Evolutionary conservation across 2,329 filamentous ascomycete species (phyloP).

Genomic region (Rugonectria rugulosa): DNA sequence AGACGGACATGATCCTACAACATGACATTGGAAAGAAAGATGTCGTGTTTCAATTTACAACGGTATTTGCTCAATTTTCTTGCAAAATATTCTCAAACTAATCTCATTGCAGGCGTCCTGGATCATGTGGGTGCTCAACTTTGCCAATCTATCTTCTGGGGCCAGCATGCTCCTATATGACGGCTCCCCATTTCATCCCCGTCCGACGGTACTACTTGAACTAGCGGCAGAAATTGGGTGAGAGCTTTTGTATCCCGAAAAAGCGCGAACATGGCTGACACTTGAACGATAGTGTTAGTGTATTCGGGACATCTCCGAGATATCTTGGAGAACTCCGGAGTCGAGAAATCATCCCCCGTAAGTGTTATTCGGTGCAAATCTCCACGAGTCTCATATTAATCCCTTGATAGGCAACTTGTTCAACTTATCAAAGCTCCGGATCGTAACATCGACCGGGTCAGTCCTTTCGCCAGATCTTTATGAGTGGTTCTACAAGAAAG

Average conservation of each 20-base stretch:
- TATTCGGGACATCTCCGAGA: conserved; percentile 15
- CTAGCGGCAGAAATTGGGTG: conserved; percentile 15
- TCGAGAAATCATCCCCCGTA: conserved; percentile 6
- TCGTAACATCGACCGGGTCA: conserved; percentile 14
- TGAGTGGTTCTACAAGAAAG: conserved; percentile 13
- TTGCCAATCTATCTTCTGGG: conserved; percentile 10
- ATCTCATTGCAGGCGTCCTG: conserved; percentile 5
- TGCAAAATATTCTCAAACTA: not conserved
- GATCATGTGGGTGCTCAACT: conserved; percentile 24
- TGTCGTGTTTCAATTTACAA: conserved; percentile 19
- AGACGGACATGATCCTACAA: conserved; percentile 18
- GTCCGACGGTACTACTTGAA: conserved; percentile 6
- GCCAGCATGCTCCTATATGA: conserved; percentile 16
- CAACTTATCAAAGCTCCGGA: not conserved
- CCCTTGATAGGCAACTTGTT: not conserved
- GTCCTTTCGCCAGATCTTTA: conserved; percentile 4
- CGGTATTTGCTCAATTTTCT: not conserved
- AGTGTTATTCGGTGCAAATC: not conserved
- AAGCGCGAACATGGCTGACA: not conserved
- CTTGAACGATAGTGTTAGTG: not conserved
- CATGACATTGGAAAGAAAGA: conserved; percentile 12
- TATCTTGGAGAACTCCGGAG: conserved; percentile 8
- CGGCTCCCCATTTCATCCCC: conserved; percentile 19
- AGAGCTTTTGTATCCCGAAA: too few relatives aligned
- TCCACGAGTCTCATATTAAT: not conserved